phyloP scores from a whole-genome alignment of 495 filamentous ascomycete species.

The Penicillium odoratum region DNA sequence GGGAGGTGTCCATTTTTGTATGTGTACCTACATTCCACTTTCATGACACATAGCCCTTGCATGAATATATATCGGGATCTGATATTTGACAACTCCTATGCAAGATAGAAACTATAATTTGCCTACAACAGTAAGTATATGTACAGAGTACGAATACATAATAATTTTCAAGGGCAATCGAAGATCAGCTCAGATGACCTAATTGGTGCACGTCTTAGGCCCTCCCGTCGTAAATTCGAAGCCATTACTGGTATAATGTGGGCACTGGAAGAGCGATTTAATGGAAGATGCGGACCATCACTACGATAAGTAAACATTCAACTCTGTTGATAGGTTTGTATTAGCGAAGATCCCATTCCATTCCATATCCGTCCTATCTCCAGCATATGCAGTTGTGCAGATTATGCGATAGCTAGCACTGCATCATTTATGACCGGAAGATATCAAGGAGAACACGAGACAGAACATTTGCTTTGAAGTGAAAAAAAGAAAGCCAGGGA shows the following conservation, averaged over 20 bases:
- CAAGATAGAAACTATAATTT: not conserved
- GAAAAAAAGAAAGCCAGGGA: not conserved
- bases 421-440: not conserved
- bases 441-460: not conserved
- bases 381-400: not conserved
- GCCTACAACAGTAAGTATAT: not conserved
- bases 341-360: not conserved
- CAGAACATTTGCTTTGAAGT: not conserved
- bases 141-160: too few relatives aligned
- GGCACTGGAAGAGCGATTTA: too few relatives aligned
- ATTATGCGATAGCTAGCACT: not conserved
- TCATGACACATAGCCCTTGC: not conserved
- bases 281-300: not conserved
- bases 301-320: not conserved
- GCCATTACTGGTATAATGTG: too few relatives aligned
- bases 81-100: not conserved
- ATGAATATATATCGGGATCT: not conserved
- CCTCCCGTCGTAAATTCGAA: too few relatives aligned
- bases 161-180: too few relatives aligned
- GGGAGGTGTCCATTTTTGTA: not conserved
- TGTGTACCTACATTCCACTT: not conserved
- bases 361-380: not conserved
- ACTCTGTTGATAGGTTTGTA: too few relatives aligned
- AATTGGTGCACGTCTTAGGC: too few relatives aligned
- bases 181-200: too few relatives aligned